Base-by-base conservation (phyloP, 306 rosid species). In the Fragaria vesca region DNA sequence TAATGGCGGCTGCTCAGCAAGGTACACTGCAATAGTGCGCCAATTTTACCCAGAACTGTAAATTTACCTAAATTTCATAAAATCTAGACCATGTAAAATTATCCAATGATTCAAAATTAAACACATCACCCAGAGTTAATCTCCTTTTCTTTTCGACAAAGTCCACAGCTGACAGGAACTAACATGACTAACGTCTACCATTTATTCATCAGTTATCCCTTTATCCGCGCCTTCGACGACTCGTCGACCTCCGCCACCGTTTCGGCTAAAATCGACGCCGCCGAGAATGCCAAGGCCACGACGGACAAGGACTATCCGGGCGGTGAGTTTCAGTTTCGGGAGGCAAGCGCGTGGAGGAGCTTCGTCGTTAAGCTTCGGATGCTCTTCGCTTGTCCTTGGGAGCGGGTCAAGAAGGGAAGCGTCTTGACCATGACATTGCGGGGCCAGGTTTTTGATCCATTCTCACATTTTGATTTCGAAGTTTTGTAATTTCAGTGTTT, bases 341-440 rank as follows among this genome's bases (percentile, higher is more conserved):
- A 92, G 30, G 12, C 87, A 42, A 83, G 89, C 4, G 81, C 85
- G 13, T 91, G 92, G 97, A 89, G 75, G 71, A 86, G 85, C 58
- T 83, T 86, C 68, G 12, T 79, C 42, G 93, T 89, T 21, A 91
- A 95, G 81, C 93, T 95, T 36, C 87, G 74, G 74, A 89, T 89
- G 93, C 86, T 95, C 28, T 60, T 78, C 21, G 98, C 98, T 0
- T 85, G 83, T 48, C 98, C 98, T 5, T 92, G 95, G 97, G 87
- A 89, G 76, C 98, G 97, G 30, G 85, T 95, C 48, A 93, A 82
- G 28, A 81, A 91, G 72, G 97, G 93, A 69, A 85, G 89, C 66
- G 89, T 95, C n/a, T 84, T 91, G 72, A 85, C 89, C 17, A 83
- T 95, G 90, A 90, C 86, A 79, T 75, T 95, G 84, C 97, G 97